Conservation (phyloP, 331 rosid species). For the Dryas integrifolia region DNA sequence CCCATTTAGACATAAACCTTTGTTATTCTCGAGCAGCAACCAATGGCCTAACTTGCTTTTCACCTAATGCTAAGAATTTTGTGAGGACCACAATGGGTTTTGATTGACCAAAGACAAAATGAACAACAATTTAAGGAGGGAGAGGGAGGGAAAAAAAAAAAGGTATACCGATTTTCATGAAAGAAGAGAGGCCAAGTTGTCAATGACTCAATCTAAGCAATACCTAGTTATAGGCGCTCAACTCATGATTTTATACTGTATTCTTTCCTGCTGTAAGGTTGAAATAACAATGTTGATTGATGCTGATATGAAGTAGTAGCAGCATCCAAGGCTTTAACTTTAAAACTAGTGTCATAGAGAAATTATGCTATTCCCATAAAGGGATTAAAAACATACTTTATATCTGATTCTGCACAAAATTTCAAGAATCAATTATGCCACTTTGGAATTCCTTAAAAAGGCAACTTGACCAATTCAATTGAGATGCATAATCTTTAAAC, state of each 20-base stretch:
- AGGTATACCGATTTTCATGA: neutral
- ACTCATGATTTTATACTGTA: neutral
- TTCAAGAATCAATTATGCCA: constrained; percentile 18
- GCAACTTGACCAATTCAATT: constrained; percentile 23
- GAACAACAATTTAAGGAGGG: neutral
- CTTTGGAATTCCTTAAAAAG: constrained; percentile 12
- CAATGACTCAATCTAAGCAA: neutral
- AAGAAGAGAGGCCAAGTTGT: neutral
- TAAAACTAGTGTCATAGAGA: constrained; percentile 1
- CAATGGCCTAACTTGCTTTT: constrained; percentile 9
- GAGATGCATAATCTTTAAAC: constrained; percentile 12
- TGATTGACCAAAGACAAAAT: neutral
- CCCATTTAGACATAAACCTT: constrained; percentile 18
- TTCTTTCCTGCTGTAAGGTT: neutral
- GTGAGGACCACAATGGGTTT: constrained; percentile 4
- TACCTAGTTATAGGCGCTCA: neutral
- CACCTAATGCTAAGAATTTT: neutral
- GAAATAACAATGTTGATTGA: neutral
- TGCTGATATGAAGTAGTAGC: neutral
- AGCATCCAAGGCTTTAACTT: constrained; percentile 16
- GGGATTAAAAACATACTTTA: constrained; percentile 22
- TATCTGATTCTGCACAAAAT: constrained; percentile 21
- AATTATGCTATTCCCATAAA: constrained; percentile 24
- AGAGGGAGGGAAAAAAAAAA: neutral
- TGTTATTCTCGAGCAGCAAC: neutral